Base-by-base conservation (phyloP, 2,329 filamentous ascomycete genomes). In the Fusarium sp. region DNA sequence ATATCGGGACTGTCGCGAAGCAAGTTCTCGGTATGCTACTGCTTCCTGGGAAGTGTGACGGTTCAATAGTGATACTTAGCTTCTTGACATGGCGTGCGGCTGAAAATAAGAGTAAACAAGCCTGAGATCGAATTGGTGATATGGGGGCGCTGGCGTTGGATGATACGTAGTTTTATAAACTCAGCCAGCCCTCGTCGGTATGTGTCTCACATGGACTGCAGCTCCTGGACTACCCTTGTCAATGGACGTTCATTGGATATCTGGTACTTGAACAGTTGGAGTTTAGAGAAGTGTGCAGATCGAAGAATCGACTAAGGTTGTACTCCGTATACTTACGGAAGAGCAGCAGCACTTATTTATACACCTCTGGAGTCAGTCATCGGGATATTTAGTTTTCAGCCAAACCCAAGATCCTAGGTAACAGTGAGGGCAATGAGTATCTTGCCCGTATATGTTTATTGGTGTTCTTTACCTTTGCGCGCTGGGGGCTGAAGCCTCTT, bases 151-250 rank as follows among this genome's bases (percentile, higher is more conserved):
- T 45, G 47, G 59, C 30, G 60, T 30, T 39, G 32, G 36, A 38
- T 47, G 34, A 56, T 34, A 8, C 32, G 32, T 47, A 41, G 45
- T 28, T 42, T 50, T 48, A 56, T 41, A 34, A 26, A 44, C 26
- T 56, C 62, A 58, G 41, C 34, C 39, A 56, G 59, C 50, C 61
- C 38, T 41, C 51, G 44, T 26, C 64, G 41, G 56, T 60, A 62
- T 70, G 56, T 73, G 68, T 68, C 61, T 73, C 44, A 75, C 47
- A 56, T 58, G 66, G 58, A 64, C 61, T 61, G 59, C 54, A 44
- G 55, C 52, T 65, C 66, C 45, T 68, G 60, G 52, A 44, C 58
- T 14, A 64, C 64, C 68, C 71, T 55, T 59, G 61, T 55, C 41
- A 17, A 47, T 54, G 34, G 32, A 54, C n/a, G 45, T 63, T 58